A percentile compares a stretch with the other conserved stretches of the same genome.
phyloP scores from a whole-genome alignment of 2,329 filamentous ascomycete genomes.

The Aureobasidium sp. region DNA sequence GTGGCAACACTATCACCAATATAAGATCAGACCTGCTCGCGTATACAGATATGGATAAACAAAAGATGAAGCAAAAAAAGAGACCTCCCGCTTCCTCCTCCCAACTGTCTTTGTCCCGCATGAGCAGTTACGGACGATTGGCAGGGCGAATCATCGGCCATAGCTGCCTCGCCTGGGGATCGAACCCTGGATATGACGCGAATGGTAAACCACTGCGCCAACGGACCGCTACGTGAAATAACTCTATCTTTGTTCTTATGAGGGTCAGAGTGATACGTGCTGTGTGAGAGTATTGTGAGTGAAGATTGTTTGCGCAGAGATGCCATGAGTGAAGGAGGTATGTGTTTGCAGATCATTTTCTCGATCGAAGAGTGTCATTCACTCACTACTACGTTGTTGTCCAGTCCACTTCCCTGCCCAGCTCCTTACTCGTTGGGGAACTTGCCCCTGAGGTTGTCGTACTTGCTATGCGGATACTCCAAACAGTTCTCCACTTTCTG shows the following conservation, averaged over 20 bases:
- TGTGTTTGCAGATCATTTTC: too few relatives aligned
- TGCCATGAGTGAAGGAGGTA: too few relatives aligned
- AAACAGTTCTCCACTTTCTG: constrained; percentile 41
- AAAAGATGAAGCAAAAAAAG: too few relatives aligned
- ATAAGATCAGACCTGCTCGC: too few relatives aligned
- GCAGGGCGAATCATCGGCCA: not conserved
- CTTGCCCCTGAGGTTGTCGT: constrained; percentile 43
- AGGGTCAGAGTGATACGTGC: not conserved
- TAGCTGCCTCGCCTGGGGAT: not conserved
- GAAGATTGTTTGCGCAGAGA: too few relatives aligned
- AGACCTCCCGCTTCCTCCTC: too few relatives aligned
- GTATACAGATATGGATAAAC: too few relatives aligned
- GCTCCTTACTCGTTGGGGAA: constrained; percentile 26
- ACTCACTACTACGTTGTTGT: not conserved
- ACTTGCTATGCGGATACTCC: constrained; percentile 45
- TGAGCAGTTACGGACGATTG: not conserved
- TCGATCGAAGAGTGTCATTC: too few relatives aligned
- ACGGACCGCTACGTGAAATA: not conserved
- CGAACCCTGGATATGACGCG: not conserved
- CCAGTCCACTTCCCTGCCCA: not conserved
- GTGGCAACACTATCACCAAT: too few relatives aligned
- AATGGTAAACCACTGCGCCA: not conserved
- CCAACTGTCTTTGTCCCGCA: not conserved
- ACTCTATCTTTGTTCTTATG: too few relatives aligned
- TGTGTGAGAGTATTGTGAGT: not conserved